Evolutionary conservation across 164 flowering plant species (phyloP), one percentile per base, ranked within the genome.

Genomic region (Piper betle): DNA sequence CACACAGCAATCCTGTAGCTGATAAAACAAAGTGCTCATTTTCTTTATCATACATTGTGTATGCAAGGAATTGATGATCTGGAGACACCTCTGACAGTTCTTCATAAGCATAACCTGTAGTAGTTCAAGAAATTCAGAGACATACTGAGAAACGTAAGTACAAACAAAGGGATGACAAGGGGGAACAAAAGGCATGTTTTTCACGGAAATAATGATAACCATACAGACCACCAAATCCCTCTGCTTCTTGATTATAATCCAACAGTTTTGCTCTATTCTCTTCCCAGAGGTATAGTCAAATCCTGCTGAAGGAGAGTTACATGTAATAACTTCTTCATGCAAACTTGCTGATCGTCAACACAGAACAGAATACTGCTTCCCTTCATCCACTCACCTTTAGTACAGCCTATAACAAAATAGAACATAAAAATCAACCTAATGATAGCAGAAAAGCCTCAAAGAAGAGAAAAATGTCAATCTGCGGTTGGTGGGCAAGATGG

Each of bases 41-140:
- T 55, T 93, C 97, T 77, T 86, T 90, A 68, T 90, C 90, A 61
- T 86, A 93, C 97, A 93, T 82, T 5, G 96, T 85, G 74, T 93
- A 90, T 11, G 99, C 99, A 70, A 87, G 71, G 76, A 76, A 86
- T 52, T 72, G 81, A 65, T 90, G 99, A 68, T 84, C 91, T 0
- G 97, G 99, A 11, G 99, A 93, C 52, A 93, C 75, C 74, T 93
- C 99, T 13, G 97, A 90, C 57, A 82, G 64, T 68, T 88, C 97
- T 68, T 93, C 99, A 76, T 77, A 90, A 38, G 96, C 85, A 76
- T 83, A 85, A 58, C 99, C 97, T 93, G 72, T 6, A 64, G 66
- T 67, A 17, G 38, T 15, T 46, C 3, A 37, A 37, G 16, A 6
- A 53, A 55, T 19, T 63, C 4, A 19, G 17, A 20, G 37, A 62